These are phyloP conservation scores for Artemisia argyi DNA, from an alignment of 129 eudicot genomes.

Conservation along the genomic window DNA sequence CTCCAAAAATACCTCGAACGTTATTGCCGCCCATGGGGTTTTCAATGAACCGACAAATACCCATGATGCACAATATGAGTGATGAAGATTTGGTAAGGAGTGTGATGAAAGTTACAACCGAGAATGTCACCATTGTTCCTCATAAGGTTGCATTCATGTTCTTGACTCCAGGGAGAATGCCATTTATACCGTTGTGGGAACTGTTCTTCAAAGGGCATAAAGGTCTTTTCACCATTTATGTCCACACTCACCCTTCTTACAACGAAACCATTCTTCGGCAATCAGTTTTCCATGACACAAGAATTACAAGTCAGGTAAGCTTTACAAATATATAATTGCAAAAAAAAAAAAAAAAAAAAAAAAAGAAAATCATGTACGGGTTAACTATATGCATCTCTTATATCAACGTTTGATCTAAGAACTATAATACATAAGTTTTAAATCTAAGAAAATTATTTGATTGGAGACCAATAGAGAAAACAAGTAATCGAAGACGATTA, in stretches of 20 bases:
- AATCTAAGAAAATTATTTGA: no score
- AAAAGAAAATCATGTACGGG: background rate
- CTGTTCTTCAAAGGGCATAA: conserved; percentile 44
- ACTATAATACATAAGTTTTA: no score
- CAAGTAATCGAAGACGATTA: no score
- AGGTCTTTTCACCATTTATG: conserved; percentile 39
- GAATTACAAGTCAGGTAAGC: conserved; percentile 49
- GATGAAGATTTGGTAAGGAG: conserved; percentile 56
- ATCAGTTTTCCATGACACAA: conserved; percentile 40
- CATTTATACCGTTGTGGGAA: conserved; percentile 53
- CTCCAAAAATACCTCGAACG: background rate
- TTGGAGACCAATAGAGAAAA: no score
- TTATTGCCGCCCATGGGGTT: background rate
- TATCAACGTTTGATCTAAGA: no score
- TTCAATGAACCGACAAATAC: conserved; percentile 15
- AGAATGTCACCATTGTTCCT: background rate
- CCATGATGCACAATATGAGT: conserved; percentile 47
- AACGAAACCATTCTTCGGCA: conserved; percentile 31
- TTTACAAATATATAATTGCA: background rate
- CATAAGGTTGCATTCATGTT: conserved; percentile 50
- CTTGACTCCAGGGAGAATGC: conserved; percentile 46
- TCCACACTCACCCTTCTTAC: conserved; percentile 44
- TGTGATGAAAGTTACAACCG: conserved; percentile 28
- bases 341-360: background rate
- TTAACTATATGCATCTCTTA: no score